A percentile compares a stretch with the other conserved stretches of the same genome.
Conservation (phyloP, 2,329 filamentous ascomycete species). For the Ceratocystis eucalypticola region DNA sequence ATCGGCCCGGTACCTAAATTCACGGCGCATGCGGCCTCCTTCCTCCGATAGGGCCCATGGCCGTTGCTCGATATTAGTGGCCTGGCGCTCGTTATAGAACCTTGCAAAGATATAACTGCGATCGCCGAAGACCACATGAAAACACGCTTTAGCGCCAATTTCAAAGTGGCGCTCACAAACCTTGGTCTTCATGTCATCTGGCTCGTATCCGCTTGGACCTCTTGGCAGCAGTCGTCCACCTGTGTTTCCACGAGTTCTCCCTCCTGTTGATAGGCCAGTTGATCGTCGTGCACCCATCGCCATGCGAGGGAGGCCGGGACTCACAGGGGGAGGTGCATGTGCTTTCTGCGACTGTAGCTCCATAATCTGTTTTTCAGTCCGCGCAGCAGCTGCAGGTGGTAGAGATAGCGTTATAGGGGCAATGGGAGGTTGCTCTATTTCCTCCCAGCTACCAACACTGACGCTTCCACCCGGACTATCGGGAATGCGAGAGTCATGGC, state of each 20-base stretch:
- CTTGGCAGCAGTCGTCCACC: conserved; percentile 43
- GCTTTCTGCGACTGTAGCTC: conserved; percentile 20
- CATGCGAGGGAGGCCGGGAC: conserved; percentile 20
- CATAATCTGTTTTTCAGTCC: background rate
- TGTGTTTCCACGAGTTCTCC: conserved; percentile 27
- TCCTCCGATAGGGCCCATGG: conserved; percentile 56
- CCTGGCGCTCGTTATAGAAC: conserved; percentile 70
- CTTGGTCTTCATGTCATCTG: conserved; percentile 62
- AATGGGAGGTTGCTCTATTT: conserved; percentile 28
- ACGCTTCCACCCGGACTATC: conserved; percentile 35
- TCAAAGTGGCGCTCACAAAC: conserved; percentile 73
- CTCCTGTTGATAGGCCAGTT: conserved; percentile 24
- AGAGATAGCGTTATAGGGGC: conserved; percentile 45
- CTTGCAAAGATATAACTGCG: conserved; percentile 90
- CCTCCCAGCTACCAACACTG: conserved; percentile 45
- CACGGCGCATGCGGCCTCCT: conserved; percentile 56
- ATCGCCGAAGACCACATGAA: conserved; percentile 93
- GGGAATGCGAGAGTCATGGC: conserved; percentile 34
- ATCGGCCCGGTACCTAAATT: conserved; percentile 69
- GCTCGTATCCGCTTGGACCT: conserved; percentile 70
- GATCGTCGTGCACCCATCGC: background rate
- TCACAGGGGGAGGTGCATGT: conserved; percentile 17
- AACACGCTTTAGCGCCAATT: conserved; percentile 84
- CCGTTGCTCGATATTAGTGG: conserved; percentile 67
- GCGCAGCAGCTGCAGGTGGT: conserved; percentile 32